Percentiles rank a stretch among this genome's conserved stretches.
Evolutionary conservation across 306 rosid genomes (phyloP).

Genomic region (Cajanus cajan): DNA sequence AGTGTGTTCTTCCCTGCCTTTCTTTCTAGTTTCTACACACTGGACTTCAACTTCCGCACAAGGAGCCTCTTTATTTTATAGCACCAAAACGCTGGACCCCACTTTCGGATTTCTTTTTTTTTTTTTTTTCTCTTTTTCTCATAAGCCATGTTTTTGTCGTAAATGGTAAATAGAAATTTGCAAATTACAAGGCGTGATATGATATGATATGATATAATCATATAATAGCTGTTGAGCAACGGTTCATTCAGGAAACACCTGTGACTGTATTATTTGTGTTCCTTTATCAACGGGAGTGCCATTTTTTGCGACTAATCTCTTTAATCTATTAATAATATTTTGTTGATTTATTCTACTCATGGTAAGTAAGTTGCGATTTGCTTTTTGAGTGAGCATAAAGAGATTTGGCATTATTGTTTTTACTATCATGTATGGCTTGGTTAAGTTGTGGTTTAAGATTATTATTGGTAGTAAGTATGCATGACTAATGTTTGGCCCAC

Average conservation of each 20-base stretch:
- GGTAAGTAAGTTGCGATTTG: neutral
- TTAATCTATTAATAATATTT: neutral
- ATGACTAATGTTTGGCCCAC: slow-evolving; percentile 47
- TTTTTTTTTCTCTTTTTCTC: neutral
- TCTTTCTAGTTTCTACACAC: neutral
- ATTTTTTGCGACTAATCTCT: neutral
- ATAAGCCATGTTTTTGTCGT: slow-evolving; percentile 29
- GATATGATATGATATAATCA: no score
- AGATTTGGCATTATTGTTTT: neutral
- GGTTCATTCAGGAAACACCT: slow-evolving; percentile 40
- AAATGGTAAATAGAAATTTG: slow-evolving; percentile 10
- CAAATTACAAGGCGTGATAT: slow-evolving; percentile 4
- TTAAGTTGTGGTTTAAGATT: slow-evolving; percentile 9
- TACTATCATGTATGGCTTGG: neutral
- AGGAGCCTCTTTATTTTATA: slow-evolving; percentile 43
- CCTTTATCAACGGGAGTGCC: slow-evolving; percentile 28
- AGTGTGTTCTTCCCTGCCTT: neutral
- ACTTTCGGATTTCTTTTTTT: slow-evolving; percentile 12
- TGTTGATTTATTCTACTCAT: neutral
- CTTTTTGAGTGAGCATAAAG: neutral
- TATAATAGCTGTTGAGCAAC: slow-evolving; percentile 46
- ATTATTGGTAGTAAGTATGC: slow-evolving; percentile 15
- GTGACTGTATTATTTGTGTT: slow-evolving; percentile 2
- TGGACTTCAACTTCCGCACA: slow-evolving; percentile 15
- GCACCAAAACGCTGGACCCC: slow-evolving; percentile 42